Base-by-base conservation (phyloP, 148 eudicot genomes). In the Chenopodium formosanum region DNA sequence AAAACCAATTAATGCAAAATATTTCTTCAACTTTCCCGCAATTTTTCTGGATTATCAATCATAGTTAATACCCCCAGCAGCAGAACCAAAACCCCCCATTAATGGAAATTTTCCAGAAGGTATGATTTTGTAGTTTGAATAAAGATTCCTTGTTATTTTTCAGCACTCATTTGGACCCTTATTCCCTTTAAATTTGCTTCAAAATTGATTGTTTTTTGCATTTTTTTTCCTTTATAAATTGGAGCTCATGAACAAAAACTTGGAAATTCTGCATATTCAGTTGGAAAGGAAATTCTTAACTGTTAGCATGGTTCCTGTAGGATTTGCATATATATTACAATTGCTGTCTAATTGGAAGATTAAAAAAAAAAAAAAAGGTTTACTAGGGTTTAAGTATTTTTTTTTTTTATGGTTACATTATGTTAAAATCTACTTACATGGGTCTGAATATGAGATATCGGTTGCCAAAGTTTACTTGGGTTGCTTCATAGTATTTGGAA, bases 301-400 rank as follows among this genome's bases (percentile, higher is more conserved):
- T 73, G 48, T 48, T 3, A 73, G 31, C 0, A 23, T 73, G 12
- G 48, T 19, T 4, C 27, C 25, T 70, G 1, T 9, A 40, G 16
- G 9, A 19, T 70, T 6, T 19, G 48, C 74, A 40, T 32, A 0
- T 70, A 32, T 4, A 31, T 69, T 34, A 16, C 34, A 31, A 16
- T 32, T 69, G 44, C 10, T 31, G 22, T 32, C 32, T 34, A 1
- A 69, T 31, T 32, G 9, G 9, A 9, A 17, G 19, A 34, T 0
- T 2, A 40, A 40, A 40, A 40, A 40, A 6, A 37, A 40, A 40
- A 37, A 0, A 37, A 37, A 44, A 12, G 12, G 31, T 22, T 72
- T 72, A 72, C 4, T 72, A 72, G 75, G 75, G 75, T 72, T 71
- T 40, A 22, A 72, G 22, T 44, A 14, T 56, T 56, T 56, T 23